Percentiles rank a stretch among this genome's conserved stretches.
Conservation (phyloP, 2,329 filamentous ascomycete species). For the Emergomyces africanus region DNA sequence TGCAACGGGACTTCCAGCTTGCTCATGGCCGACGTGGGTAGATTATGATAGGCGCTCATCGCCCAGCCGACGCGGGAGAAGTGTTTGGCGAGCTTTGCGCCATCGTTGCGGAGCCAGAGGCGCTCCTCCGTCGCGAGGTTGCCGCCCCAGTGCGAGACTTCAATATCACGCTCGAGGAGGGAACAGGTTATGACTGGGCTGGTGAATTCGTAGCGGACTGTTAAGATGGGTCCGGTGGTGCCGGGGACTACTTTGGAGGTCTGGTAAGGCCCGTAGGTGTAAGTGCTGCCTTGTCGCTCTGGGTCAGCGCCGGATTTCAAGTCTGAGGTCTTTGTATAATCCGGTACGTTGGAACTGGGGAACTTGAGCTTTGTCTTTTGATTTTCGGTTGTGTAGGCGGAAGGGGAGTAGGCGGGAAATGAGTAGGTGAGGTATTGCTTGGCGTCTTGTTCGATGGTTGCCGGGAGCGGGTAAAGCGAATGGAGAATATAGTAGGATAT, state of each 20-base stretch:
- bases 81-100: conserved; percentile 59
- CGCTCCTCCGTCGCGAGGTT: conserved; percentile 92
- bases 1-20: conserved; percentile 69
- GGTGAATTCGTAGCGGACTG: conserved; percentile 87
- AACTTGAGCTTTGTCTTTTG: conserved; percentile 98
- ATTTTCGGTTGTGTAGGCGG: conserved; percentile 73
- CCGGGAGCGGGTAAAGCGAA: conserved; percentile 67
- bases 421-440: conserved; percentile 76
- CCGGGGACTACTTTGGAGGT: conserved; percentile 59
- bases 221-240: conserved; percentile 46
- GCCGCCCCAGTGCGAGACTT: conserved; percentile 96
- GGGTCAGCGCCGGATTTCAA: conserved; percentile 53
- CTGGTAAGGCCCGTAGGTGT: conserved; percentile 82
- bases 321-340: conserved; percentile 63
- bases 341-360: conserved; percentile 61
- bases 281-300: conserved; percentile 69
- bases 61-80: conserved; percentile 71
- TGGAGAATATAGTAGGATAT: conserved; percentile 76
- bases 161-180: conserved; percentile 74
- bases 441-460: conserved; percentile 68
- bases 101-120: conserved; percentile 77
- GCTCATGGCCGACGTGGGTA: conserved; percentile 64
- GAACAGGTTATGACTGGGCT: conserved; percentile 75
- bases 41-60: conserved; percentile 59
- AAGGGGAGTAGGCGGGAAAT: conserved; percentile 75